Conservation (phyloP, 495 filamentous ascomycete genomes). For the Trichocladium antarcticum region DNA sequence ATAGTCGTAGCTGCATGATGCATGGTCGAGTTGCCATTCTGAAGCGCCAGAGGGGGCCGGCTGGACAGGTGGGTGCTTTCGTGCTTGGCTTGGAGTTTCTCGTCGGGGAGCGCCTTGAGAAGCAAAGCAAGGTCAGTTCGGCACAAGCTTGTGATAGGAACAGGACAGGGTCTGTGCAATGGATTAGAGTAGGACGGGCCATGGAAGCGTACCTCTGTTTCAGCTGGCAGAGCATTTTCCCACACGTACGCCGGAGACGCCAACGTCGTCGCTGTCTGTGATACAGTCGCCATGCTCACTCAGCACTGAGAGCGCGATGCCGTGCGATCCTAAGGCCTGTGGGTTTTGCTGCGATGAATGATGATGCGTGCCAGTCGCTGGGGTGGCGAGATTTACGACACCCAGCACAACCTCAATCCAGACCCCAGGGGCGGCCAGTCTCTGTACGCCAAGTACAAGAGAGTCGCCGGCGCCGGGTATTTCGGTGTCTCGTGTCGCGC, state of each 20-base stretch:
- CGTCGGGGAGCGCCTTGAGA: slow-evolving; percentile 16
- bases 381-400: neutral
- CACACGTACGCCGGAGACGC: slow-evolving; percentile 42
- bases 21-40: slow-evolving; percentile 27
- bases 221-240: slow-evolving; percentile 36
- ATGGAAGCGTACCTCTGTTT: slow-evolving; percentile 29
- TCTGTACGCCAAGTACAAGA: neutral
- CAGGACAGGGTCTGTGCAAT: neutral
- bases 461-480: slow-evolving; percentile 3
- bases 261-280: slow-evolving; percentile 39
- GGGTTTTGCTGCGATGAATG: neutral
- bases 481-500: neutral
- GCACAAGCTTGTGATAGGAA: neutral
- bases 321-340: slow-evolving; percentile 9
- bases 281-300: slow-evolving; percentile 44
- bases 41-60: slow-evolving; percentile 16
- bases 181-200: neutral
- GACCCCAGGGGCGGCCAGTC: neutral
- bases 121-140: neutral
- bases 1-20: slow-evolving; percentile 4
- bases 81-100: slow-evolving; percentile 9
- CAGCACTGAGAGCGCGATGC: slow-evolving; percentile 1
- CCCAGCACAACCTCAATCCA: neutral
- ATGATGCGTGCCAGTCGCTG: neutral
- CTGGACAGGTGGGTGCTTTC: slow-evolving; percentile 11